These are phyloP conservation scores for Boletellus ananas DNA, from an alignment of 768 basidiomycete species.

Conservation along the genomic window DNA sequence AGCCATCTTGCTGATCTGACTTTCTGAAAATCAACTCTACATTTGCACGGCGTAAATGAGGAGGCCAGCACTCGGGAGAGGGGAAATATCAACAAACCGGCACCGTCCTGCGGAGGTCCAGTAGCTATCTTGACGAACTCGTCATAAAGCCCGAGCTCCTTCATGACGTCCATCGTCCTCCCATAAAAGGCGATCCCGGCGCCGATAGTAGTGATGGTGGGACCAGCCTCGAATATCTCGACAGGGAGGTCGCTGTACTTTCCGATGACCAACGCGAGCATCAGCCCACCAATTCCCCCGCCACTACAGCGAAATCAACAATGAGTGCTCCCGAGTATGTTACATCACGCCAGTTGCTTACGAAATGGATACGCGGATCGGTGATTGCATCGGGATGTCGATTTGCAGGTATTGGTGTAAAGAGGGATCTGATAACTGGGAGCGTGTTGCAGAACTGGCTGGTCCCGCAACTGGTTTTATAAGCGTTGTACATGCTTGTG, in stretches of 20 bases:
- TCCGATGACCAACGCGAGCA: slow-evolving; percentile 29
- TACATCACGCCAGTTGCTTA: neutral
- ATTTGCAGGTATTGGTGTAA: neutral
- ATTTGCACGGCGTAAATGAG: neutral
- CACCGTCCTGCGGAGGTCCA: slow-evolving; percentile 16
- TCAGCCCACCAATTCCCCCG: slow-evolving; percentile 38
- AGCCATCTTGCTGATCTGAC: slow-evolving; percentile 32
- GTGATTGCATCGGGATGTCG: slow-evolving; percentile 2
- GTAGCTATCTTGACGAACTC: slow-evolving; percentile 22
- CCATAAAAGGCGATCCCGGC: slow-evolving; percentile 47
- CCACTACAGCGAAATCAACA: slow-evolving; percentile 24
- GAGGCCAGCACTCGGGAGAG: neutral
- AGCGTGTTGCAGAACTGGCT: too few species aligned
- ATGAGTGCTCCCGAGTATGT: too few species aligned
- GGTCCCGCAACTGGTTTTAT: too few species aligned
- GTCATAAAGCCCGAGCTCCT: slow-evolving; percentile 37
- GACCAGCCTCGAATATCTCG: slow-evolving; percentile 42
- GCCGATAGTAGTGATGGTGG: slow-evolving; percentile 39
- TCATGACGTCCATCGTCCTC: slow-evolving; percentile 42
- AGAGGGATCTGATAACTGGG: neutral
- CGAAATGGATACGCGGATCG: slow-evolving; percentile 1
- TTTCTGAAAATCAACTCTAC: slow-evolving; percentile 31
- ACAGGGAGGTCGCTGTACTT: slow-evolving; percentile 29
- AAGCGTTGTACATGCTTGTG: too few species aligned
- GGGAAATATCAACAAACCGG: slow-evolving; percentile 7